Evolutionary conservation across 129 eudicot species (phyloP), one percentile per base, ranked within the genome.

Genomic region (Deinandra increscens): DNA sequence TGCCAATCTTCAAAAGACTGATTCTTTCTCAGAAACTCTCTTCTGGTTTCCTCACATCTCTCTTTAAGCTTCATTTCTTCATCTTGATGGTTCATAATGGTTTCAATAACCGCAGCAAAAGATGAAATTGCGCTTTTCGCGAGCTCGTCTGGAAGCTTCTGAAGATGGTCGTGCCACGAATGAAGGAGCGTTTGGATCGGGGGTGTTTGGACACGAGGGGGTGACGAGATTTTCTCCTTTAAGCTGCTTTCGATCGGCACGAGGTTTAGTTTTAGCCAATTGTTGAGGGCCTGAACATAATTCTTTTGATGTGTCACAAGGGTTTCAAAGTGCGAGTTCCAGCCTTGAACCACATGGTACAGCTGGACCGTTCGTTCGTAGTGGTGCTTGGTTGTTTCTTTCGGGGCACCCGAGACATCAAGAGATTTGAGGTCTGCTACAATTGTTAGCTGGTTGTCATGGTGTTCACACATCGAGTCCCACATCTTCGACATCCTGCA

Each of bases 401-500:
- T 78, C 14, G 88, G 84, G 31, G 69, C 48, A 1, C 91, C 89
- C 0, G 89, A 63, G 19, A 84, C 75, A 3, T 88, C 96, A 44
- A 92, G 86, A 39, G 91, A 64, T 75, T 83, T 88, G 78, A 92
- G 91, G 62, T 84, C 89, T 0, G 76, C 46, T 2, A 87, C 91
- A 42, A 85, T 79, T 1, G 68, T 50, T 60, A 86, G 74, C 73
- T 92, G 98, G 84, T 71, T 79, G 10, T 83, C 80, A 19, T 92
- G 98, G 53, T 84, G 91, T 31, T 49, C 64, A 66, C 79, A 79
- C 91, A 92, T 88, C 2, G 86, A 81, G 26, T 88, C 91, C 98
- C 98, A 92, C 98, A 92, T 92, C 79, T 75, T 88, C 6, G 86
- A 70, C 89, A 89, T 92, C 94, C 98, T 92, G 80, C 79, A 77